Evolutionary conservation across 306 rosid genomes (phyloP), one percentile per base, ranked within the genome.

Genomic region (Cyamopsis tetragonoloba): DNA sequence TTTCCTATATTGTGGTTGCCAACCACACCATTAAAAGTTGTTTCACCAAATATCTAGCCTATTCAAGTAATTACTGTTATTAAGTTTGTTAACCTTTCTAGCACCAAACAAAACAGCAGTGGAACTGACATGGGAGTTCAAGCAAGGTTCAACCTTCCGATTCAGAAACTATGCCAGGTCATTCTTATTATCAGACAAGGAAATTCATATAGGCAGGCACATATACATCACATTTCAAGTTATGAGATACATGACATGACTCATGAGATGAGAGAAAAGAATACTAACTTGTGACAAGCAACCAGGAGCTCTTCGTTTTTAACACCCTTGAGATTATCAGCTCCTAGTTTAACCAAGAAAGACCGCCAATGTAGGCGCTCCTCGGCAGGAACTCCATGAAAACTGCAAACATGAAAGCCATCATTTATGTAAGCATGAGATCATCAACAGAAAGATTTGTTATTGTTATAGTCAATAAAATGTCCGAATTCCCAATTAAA

Each of bases 361-460:
- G 98, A 87, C 75, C 93, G 91, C 99, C 99, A 89, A 71, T 93
- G 98, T 42, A 88, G 72, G 46, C 97, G 84, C 56, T 93, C 99
- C 86, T 92, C 98, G 0, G 86, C 87, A 31, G 96, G 98, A 76
- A 89, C 98, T 74, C 96, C 98, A 78, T 92, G 93, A 80, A 89
- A 92, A 64, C 98, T 92, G 78, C 60, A 77, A 73, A 13, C 9
- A 71, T 24, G n/a, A 12, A 56, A 13, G 18, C 19, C 11, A 39
- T n/a, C n/a, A n/a, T n/a, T n/a, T 10, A 15, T 7, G 23, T 15
- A 26, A 41, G 9, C 59, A 55, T 11, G 6, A 24, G 13, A 68
- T 13, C 41, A 32, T 44, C 31, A 35, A 26, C 34, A 54, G 15
- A 44, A 6, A 9, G 59, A n/a, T n/a, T n/a, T n/a, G n/a, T n/a